Evolutionary conservation across 2,329 filamentous ascomycete species (phyloP).

Genomic region (Botrytis squamosa): DNA sequence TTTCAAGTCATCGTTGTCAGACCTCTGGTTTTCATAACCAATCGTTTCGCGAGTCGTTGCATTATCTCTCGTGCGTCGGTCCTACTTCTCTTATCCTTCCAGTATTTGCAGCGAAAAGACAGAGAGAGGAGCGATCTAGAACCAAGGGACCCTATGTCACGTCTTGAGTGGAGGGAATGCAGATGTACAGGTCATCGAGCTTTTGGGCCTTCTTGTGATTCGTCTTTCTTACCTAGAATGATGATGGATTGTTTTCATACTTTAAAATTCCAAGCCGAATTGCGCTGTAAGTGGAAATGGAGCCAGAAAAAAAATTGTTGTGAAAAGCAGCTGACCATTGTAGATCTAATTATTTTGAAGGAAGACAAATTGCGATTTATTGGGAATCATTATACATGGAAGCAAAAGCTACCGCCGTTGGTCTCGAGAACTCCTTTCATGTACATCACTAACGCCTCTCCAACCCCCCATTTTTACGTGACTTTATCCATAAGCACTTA

Average conservation of each 20-base stretch:
- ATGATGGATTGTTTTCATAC: background rate
- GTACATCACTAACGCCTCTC: constrained; percentile 17
- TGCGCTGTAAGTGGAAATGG: background rate
- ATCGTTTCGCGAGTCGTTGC: no score
- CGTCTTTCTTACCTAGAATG: background rate
- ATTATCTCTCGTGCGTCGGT: background rate
- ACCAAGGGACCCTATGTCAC: background rate
- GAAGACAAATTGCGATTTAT: constrained; percentile 14
- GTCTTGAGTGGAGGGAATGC: background rate
- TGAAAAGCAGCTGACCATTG: background rate
- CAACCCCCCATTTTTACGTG: background rate
- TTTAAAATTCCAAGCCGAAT: background rate
- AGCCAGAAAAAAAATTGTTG: background rate
- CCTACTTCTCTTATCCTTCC: background rate
- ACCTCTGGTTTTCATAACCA: background rate
- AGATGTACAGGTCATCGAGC: background rate
- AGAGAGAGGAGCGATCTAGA: background rate
- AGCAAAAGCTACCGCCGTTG: background rate
- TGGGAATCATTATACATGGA: constrained; percentile 24
- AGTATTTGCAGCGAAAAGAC: background rate
- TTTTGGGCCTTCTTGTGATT: background rate
- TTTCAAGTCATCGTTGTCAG: background rate
- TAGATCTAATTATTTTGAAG: background rate
- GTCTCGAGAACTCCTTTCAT: constrained; percentile 12
- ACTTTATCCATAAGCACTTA: background rate